Evolutionary conservation across 148 eudicot genomes (phyloP).

Genomic region (Limonium bicolor): DNA sequence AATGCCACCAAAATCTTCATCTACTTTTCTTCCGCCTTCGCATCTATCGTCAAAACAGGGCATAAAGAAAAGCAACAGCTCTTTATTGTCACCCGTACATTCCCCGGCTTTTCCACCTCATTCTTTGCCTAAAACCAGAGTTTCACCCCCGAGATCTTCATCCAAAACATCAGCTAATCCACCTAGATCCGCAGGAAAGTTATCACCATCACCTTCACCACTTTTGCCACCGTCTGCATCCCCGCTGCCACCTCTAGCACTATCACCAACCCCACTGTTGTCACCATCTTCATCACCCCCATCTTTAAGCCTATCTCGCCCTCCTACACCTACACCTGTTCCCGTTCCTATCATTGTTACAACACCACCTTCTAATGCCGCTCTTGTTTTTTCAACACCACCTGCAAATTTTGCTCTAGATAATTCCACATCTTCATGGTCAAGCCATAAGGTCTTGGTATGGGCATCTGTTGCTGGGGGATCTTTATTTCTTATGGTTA

Average conservation of each 20-base stretch:
- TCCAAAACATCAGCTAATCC: neutral
- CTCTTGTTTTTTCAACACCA: conserved; percentile 17
- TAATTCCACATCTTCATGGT: conserved; percentile 8
- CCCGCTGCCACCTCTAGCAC: conserved; percentile 6
- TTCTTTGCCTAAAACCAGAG: conserved; percentile 5
- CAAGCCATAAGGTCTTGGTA: conserved; percentile 11
- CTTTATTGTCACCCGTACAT: neutral
- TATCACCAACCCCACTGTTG: conserved; percentile 1
- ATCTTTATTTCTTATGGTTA: conserved; percentile 19
- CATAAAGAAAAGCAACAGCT: neutral
- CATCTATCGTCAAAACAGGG: neutral
- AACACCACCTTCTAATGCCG: conserved; percentile 7
- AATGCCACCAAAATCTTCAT: neutral
- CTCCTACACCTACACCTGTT: conserved; percentile 6
- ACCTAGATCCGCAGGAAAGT: neutral
- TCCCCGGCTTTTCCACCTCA: conserved; percentile 4
- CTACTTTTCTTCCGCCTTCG: conserved; percentile 22
- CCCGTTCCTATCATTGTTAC: conserved; percentile 6
- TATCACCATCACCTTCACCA: conserved; percentile 15
- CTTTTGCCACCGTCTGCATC: conserved; percentile 6
- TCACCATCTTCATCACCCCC: conserved; percentile 2
- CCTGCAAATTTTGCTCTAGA: conserved; percentile 4
- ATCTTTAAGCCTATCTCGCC: conserved; percentile 12
- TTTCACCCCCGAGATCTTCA: neutral
- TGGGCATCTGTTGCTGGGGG: conserved; percentile 27